These are phyloP conservation scores for Bacterosira constricta DNA, from an alignment of 108 stramenopile genomes.

Conservation along the genomic window DNA sequence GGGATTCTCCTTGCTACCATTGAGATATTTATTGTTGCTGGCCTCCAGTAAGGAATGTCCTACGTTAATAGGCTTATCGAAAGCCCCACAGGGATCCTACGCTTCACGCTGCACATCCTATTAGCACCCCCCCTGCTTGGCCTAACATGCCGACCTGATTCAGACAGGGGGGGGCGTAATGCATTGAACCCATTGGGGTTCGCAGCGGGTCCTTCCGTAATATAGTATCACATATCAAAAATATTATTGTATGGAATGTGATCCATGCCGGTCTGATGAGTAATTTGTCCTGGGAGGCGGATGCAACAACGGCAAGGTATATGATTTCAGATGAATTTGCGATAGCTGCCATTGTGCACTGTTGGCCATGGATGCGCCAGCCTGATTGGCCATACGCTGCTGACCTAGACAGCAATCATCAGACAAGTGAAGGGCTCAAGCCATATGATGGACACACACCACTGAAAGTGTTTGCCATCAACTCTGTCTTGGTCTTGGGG, in stretches of 20 bases:
- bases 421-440: constrained; percentile 13
- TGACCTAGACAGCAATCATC: background rate
- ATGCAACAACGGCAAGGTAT: background rate
- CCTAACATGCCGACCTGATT: no score
- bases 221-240: background rate
- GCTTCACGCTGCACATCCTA: no score
- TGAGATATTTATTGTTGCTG: no score
- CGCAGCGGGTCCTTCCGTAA: no score
- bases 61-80: no score
- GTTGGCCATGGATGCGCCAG: background rate
- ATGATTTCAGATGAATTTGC: background rate
- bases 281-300: background rate
- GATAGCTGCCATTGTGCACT: background rate
- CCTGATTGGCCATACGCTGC: background rate
- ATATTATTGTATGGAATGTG: background rate
- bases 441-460: constrained; percentile 29
- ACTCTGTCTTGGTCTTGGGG: constrained; percentile 6
- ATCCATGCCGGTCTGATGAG: constrained; percentile 28
- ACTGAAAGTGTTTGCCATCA: constrained; percentile 1
- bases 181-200: no score
- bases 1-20: no score
- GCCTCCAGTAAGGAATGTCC: no score
- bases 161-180: no score
- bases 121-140: no score
- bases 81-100: no score